A percentile compares a stretch with the other conserved stretches of the same genome.
Evolutionary conservation across 2,329 filamentous ascomycete genomes (phyloP).

Genomic region (Talaromyces albobiverticillius): DNA sequence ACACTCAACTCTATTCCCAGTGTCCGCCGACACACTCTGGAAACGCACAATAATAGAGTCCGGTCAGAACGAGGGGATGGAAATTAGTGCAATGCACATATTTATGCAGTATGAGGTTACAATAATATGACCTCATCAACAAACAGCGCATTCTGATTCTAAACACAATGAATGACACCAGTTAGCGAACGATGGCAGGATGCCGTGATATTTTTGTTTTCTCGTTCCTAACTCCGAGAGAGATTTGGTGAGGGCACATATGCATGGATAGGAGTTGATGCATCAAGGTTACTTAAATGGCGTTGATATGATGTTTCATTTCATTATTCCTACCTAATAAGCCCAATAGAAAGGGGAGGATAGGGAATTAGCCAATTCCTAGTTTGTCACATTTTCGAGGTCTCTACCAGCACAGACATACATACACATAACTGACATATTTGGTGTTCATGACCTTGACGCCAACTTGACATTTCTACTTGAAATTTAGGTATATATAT

Average conservation of each 20-base stretch:
- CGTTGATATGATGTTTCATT: conserved; percentile 4
- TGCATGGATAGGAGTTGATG: conserved; percentile 15
- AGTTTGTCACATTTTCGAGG: no score
- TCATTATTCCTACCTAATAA: no score
- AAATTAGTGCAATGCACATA: background rate
- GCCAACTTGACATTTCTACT: background rate
- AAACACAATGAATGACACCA: background rate
- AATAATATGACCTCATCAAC: background rate
- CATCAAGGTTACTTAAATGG: conserved; percentile 4
- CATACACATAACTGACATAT: background rate
- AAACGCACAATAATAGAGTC: background rate
- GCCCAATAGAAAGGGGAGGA: background rate
- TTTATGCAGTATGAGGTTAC: background rate
- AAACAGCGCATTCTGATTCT: background rate
- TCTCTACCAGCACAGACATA: background rate
- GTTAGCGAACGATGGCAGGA: background rate
- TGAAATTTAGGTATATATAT: background rate
- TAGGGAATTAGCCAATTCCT: background rate
- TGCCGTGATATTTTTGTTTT: background rate
- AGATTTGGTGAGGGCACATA: background rate
- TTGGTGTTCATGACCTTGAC: background rate
- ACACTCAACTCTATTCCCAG: background rate
- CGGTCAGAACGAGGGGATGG: background rate
- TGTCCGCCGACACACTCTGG: background rate
- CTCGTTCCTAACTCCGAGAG: background rate